phyloP scores from a whole-genome alignment of 305 asterid species.

The Solanum hybrid region DNA sequence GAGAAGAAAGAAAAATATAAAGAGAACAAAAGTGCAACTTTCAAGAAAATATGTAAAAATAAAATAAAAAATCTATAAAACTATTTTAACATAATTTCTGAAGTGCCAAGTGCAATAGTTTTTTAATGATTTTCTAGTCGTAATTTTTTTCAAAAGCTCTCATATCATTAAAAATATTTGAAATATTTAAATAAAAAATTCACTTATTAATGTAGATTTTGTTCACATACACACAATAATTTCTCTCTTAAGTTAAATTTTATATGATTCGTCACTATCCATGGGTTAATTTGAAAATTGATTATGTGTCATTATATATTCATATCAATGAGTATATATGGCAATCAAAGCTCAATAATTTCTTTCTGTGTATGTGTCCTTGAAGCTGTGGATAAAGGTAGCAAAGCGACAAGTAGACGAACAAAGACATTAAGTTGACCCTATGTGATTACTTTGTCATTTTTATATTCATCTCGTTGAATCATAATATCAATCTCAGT shows the following conservation, averaged over 20 bases:
- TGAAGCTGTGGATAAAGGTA: neutral
- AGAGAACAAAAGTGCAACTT: neutral
- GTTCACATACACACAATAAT: neutral
- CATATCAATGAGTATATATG: neutral
- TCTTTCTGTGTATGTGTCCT: neutral
- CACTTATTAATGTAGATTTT: neutral
- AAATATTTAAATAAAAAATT: neutral
- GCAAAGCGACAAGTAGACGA: neutral
- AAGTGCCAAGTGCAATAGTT: neutral
- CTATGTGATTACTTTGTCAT: neutral
- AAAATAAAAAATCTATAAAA: neutral
- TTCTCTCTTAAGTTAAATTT: neutral
- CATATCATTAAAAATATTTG: neutral
- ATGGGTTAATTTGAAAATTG: neutral
- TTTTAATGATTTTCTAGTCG: neutral
- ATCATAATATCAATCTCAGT: accelerated
- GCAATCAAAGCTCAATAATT: neutral
- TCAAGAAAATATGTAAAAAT: neutral
- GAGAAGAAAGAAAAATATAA: neutral
- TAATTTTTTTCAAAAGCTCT: too few species aligned
- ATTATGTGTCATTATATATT: neutral
- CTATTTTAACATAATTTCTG: neutral
- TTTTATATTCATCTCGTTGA: neutral
- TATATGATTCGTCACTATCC: neutral
- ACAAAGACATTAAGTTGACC: neutral